Percentiles rank a stretch among this genome's conserved stretches.
These are phyloP conservation scores for Pseudophaeomoniella oleicola DNA, from an alignment of 2,329 filamentous ascomycete genomes.

Conservation along the genomic window DNA sequence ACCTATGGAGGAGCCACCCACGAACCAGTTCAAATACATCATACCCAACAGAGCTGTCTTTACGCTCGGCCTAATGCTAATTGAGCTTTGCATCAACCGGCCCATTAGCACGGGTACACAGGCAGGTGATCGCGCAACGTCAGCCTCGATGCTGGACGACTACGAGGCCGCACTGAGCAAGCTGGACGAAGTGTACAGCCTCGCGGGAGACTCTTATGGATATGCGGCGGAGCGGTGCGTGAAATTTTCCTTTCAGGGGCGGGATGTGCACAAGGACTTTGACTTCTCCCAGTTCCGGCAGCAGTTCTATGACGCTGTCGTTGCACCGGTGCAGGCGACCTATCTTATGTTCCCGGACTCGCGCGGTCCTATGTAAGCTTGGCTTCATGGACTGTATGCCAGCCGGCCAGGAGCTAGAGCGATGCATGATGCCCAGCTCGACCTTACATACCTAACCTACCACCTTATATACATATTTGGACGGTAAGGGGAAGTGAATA, in stretches of 20 bases:
- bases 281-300: background rate
- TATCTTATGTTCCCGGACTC: background rate
- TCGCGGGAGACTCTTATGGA: background rate
- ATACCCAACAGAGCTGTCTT: background rate
- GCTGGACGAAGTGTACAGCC: background rate
- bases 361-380: background rate
- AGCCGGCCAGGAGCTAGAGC: no score
- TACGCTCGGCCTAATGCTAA: background rate
- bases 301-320: slow-evolving; percentile 1
- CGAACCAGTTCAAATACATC: background rate
- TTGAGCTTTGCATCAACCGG: background rate
- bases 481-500: no score
- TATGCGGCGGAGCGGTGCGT: slow-evolving; percentile 1
- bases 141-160: background rate
- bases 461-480: no score
- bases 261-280: background rate
- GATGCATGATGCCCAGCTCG: no score
- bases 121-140: background rate
- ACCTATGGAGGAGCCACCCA: background rate
- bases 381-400: no score
- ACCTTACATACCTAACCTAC: no score
- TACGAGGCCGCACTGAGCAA: background rate
- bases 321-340: background rate
- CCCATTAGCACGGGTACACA: background rate
- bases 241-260: background rate